Percentiles rank a stretch among this genome's conserved stretches.
Evolutionary conservation across 2,329 filamentous ascomycete species (phyloP).

Genomic region (Chalaropsis ovoidea): DNA sequence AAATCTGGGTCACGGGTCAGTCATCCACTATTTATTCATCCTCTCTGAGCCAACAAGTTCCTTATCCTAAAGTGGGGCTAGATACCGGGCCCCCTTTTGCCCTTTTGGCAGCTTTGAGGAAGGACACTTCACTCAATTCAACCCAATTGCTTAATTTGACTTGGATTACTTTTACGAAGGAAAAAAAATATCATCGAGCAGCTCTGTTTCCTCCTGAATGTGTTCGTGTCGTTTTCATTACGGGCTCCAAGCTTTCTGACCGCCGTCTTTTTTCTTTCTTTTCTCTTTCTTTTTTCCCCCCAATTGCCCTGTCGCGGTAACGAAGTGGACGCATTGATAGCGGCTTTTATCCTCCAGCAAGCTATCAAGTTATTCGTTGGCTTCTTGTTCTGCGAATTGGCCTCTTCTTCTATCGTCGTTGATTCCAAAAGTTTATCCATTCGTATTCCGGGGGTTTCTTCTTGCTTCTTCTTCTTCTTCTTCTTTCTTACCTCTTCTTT

Average conservation of each 20-base stretch:
- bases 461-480: background rate
- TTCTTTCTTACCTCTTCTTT: background rate
- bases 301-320: conserved; percentile 16
- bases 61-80: conserved; percentile 20
- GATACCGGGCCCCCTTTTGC: conserved; percentile 17
- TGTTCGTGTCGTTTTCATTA: conserved; percentile 23
- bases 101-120: conserved; percentile 19
- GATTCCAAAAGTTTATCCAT: background rate
- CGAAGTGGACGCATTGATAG: conserved; percentile 14
- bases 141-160: conserved; percentile 10
- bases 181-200: conserved; percentile 19
- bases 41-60: conserved; percentile 3
- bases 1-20: background rate
- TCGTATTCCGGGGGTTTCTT: background rate
- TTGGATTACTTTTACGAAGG: background rate
- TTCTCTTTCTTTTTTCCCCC: background rate
- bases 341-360: conserved; percentile 3
- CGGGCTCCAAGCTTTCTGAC: conserved; percentile 18
- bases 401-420: conserved; percentile 9
- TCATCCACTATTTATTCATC: background rate
- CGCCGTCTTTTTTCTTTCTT: conserved; percentile 14
- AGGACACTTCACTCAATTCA: conserved; percentile 22
- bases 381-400: conserved; percentile 16
- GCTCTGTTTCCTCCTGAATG: conserved; percentile 20
- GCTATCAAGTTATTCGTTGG: background rate